phyloP scores from a whole-genome alignment of 1,284 basidiomycete genomes.

The Apiotrichum gamsii region DNA sequence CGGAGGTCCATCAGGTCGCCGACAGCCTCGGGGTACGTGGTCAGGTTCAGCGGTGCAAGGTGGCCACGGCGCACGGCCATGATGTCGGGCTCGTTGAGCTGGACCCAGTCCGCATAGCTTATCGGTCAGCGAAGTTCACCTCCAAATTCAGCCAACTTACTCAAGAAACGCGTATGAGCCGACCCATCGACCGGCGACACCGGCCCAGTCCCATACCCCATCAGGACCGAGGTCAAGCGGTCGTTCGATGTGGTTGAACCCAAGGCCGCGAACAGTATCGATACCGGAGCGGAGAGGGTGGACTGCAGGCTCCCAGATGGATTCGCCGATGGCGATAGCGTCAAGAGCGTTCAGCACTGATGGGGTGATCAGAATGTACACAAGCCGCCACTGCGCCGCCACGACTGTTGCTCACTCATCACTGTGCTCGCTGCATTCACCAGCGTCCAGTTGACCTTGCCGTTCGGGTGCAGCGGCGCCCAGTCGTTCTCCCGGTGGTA shows the following conservation, averaged over 20 bases:
- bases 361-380: not conserved
- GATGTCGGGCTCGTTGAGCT: slow-evolving; percentile 32
- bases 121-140: too few species aligned
- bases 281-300: slow-evolving; percentile 28
- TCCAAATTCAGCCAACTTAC: slow-evolving; percentile 21
- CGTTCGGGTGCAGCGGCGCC: slow-evolving; percentile 32
- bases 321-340: slow-evolving; percentile 21
- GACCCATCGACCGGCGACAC: slow-evolving; percentile 33
- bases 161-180: slow-evolving; percentile 45
- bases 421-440: slow-evolving; percentile 36
- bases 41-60: slow-evolving; percentile 24
- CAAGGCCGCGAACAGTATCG: slow-evolving; percentile 27
- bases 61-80: slow-evolving; percentile 11
- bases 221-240: slow-evolving; percentile 18
- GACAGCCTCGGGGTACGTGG: slow-evolving; percentile 34
- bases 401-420: slow-evolving; percentile 45
- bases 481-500: slow-evolving; percentile 32
- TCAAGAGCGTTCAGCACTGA: slow-evolving; percentile 36
- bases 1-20: slow-evolving; percentile 37
- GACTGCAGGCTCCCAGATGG: slow-evolving; percentile 25
- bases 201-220: slow-evolving; percentile 41
- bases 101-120: slow-evolving; percentile 41
- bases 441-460: slow-evolving; percentile 37
- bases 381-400: not conserved
- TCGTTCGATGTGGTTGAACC: slow-evolving; percentile 21